Percentiles rank a stretch among this genome's conserved stretches.
Conservation (phyloP, 2,329 filamentous ascomycete genomes). For the Lasiodiplodia sp. region DNA sequence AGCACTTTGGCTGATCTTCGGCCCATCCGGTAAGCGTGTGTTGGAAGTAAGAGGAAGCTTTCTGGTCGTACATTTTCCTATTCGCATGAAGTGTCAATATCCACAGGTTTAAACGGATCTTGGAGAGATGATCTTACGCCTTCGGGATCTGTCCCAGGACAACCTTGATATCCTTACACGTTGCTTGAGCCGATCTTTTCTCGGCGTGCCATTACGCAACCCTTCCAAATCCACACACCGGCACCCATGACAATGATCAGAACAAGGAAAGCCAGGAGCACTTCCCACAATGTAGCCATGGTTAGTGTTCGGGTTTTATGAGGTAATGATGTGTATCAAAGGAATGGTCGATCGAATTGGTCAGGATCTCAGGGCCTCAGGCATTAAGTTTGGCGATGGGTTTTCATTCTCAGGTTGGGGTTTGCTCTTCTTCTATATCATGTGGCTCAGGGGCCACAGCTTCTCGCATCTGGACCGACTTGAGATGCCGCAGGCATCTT, state of each 20-base stretch:
- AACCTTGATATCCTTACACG: background rate
- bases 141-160: background rate
- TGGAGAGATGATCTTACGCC: background rate
- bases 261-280: background rate
- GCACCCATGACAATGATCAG: background rate
- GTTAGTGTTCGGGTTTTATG: background rate
- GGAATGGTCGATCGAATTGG: background rate
- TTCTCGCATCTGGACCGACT: background rate
- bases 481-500: background rate
- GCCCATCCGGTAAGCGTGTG: too few relatives aligned
- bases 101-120: too few relatives aligned
- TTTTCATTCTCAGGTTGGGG: background rate
- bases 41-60: too few relatives aligned
- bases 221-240: background rate
- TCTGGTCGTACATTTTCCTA: too few relatives aligned
- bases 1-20: too few relatives aligned
- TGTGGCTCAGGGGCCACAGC: background rate
- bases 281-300: conserved; percentile 1
- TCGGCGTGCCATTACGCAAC: background rate
- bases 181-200: background rate
- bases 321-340: background rate
- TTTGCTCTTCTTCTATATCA: background rate
- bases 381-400: background rate
- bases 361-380: background rate
- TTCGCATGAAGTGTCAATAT: too few relatives aligned